Base-by-base conservation (phyloP, 768 basidiomycete species). In the Calocybe cyanea region DNA sequence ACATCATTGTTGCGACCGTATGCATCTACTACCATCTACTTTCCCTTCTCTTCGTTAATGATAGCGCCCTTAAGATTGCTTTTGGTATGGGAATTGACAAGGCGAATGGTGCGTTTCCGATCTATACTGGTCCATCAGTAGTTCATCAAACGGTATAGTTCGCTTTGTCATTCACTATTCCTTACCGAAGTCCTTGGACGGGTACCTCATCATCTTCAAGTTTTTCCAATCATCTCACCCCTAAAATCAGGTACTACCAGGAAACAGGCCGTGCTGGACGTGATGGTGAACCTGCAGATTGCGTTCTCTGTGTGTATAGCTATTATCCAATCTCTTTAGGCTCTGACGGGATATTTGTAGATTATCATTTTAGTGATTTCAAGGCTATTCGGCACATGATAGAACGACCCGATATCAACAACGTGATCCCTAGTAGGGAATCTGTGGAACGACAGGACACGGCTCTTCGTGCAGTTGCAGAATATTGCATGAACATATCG, bases 41-140 rank as follows among this genome's bases (percentile, higher is more conserved):
- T 50, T 25, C 10, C 33, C 13, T 49, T 6, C n/a, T 28, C 7
- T 40, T 20, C n/a, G n/a, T 17, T 42, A 20, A 33, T 45, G 11
- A 10, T n/a, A 37, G 28, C 25, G 14, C 31, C 25, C 31, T 18
- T 25, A 57, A 93, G 92, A 81, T 93, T 53, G 93, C 93, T 0
- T 98, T 98, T 62, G 95, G 95, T 9, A 98, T 98, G 93, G 94
- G 95, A 1, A 90, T 95, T 40, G 90, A 94, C 64, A 93, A 94
- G 62, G 63, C 81, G 4, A 78, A 89, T 55, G 87, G 86, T 86
- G 61, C 51, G 68, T 41, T 25, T 28, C 6, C 25, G 25, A 28
- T 28, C 25, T 28, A 11, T 28, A 11, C 11, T 6, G 6, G 11
- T 28, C 11, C 25, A 28, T 11, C 11, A 5, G 11, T 28, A 5